phyloP scores from a whole-genome alignment of 345 rosid species.

The Zanthoxylum bungeanum region DNA sequence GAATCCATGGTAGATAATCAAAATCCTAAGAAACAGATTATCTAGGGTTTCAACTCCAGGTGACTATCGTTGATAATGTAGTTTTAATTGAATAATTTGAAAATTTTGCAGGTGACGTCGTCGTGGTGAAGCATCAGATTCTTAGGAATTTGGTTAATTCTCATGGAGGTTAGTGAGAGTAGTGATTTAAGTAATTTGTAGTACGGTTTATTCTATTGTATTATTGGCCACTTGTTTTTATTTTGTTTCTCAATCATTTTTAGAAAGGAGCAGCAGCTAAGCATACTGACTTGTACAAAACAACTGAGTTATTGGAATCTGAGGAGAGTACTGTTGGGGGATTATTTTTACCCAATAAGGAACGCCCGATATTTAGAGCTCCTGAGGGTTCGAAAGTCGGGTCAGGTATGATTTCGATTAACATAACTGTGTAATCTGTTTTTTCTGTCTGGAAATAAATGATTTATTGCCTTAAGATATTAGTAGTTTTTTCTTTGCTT shows the following conservation, averaged over 20 bases:
- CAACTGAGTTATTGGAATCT: constrained; percentile 31
- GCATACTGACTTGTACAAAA: constrained; percentile 31
- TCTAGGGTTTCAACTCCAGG: neutral
- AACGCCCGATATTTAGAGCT: constrained; percentile 49
- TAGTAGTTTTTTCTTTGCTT: neutral
- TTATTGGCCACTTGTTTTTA: neutral
- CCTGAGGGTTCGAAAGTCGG: constrained; percentile 48
- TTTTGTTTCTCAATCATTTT: neutral
- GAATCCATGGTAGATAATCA: too few species aligned
- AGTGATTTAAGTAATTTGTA: neutral
- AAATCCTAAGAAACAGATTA: too few species aligned
- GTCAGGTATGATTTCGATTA: constrained; percentile 33
- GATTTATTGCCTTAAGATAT: neutral
- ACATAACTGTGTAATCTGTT: neutral
- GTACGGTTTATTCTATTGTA: neutral
- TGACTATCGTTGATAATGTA: neutral
- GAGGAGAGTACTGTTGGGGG: constrained; percentile 34
- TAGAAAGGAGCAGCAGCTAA: constrained; percentile 7
- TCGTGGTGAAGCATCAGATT: neutral
- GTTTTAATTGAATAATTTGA: neutral
- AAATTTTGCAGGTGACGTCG: neutral
- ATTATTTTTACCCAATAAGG: constrained; percentile 37
- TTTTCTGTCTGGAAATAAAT: neutral
- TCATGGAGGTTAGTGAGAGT: constrained; percentile 5
- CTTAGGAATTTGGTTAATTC: neutral